A percentile compares a stretch with the other conserved stretches of the same genome.
These are phyloP conservation scores for Coprinellus aureogranulatus DNA, from an alignment of 768 basidiomycete species.

Conservation along the genomic window DNA sequence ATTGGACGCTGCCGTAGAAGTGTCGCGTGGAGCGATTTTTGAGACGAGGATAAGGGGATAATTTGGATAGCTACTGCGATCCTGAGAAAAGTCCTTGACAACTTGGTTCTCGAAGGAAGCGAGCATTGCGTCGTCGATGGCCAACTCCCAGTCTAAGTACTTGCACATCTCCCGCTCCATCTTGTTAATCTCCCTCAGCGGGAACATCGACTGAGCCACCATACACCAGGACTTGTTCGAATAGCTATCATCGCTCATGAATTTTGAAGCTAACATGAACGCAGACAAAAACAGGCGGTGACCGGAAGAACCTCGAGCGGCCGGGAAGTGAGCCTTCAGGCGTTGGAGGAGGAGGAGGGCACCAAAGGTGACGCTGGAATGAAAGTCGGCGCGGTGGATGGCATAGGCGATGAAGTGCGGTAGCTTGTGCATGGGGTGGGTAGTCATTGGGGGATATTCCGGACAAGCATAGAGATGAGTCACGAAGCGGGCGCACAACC, in stretches of 20 bases:
- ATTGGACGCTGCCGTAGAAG: too few species aligned
- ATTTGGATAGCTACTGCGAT: constrained; percentile 56
- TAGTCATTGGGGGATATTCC: constrained; percentile 63
- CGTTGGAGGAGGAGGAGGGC: constrained; percentile 70
- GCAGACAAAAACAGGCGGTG: constrained; percentile 89
- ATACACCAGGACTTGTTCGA: constrained; percentile 92
- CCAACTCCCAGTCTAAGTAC: constrained; percentile 91
- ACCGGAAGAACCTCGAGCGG: constrained; percentile 85
- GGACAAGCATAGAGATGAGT: constrained; percentile 85
- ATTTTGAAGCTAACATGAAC: constrained; percentile 89
- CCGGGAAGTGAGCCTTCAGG: constrained; percentile 88
- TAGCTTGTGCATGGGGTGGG: constrained; percentile 57
- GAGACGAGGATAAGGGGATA: constrained; percentile 63
- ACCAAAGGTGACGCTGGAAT: constrained; percentile 66
- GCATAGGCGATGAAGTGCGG: constrained; percentile 86
- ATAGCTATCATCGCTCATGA: constrained; percentile 93
- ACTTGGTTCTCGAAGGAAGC: constrained; percentile 61
- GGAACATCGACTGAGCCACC: constrained; percentile 86
- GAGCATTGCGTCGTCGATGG: constrained; percentile 64
- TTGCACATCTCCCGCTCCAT: constrained; percentile 94
- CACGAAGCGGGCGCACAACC: constrained; percentile 75
- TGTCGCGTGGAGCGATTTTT: too few species aligned
- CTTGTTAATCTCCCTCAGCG: constrained; percentile 87
- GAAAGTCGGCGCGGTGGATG: constrained; percentile 78
- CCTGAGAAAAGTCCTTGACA: constrained; percentile 52